phyloP scores from a whole-genome alignment of 257 asterid species.

The Ajuga chamaepitys region DNA sequence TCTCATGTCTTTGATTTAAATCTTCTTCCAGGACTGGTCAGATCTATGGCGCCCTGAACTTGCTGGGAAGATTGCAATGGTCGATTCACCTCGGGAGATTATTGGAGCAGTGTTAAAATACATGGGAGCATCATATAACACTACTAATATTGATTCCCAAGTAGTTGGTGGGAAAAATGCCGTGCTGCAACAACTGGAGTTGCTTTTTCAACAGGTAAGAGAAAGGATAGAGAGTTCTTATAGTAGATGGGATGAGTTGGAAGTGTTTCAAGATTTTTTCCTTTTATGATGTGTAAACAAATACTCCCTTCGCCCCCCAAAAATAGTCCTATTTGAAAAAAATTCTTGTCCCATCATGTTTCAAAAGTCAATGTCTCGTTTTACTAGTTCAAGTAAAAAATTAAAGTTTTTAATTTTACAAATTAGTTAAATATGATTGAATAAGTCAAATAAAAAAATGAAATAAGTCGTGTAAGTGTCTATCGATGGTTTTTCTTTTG shows the following conservation, averaged over 20 bases:
- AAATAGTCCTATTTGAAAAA: too few relatives aligned
- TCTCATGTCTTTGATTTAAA: conserved; percentile 5
- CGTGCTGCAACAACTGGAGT: conserved; percentile 56
- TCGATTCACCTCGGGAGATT: conserved; percentile 85
- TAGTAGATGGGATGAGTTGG: neutral
- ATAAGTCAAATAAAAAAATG: too few relatives aligned
- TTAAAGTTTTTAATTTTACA: too few relatives aligned
- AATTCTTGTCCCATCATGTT: too few relatives aligned
- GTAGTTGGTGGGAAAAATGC: conserved; percentile 77
- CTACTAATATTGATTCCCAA: conserved; percentile 54
- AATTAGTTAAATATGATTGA: too few relatives aligned
- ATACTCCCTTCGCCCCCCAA: too few relatives aligned
- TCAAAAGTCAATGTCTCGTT: too few relatives aligned
- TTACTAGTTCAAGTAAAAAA: too few relatives aligned
- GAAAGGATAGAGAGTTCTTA: neutral
- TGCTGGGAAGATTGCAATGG: conserved; percentile 86
- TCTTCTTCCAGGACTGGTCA: conserved; percentile 76
- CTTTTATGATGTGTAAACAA: too few relatives aligned
- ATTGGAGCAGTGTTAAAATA: conserved; percentile 76
- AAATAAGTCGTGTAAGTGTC: too few relatives aligned
- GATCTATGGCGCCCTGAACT: conserved; percentile 97
- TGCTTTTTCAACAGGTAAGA: conserved; percentile 68
- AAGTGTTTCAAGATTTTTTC: neutral
- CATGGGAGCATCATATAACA: conserved; percentile 93
- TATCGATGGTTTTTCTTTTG: too few relatives aligned